Percentiles rank a stretch among this genome's conserved stretches.
Conservation (phyloP, 2,329 filamentous ascomycete genomes). For the Fusarium mundagurra region DNA sequence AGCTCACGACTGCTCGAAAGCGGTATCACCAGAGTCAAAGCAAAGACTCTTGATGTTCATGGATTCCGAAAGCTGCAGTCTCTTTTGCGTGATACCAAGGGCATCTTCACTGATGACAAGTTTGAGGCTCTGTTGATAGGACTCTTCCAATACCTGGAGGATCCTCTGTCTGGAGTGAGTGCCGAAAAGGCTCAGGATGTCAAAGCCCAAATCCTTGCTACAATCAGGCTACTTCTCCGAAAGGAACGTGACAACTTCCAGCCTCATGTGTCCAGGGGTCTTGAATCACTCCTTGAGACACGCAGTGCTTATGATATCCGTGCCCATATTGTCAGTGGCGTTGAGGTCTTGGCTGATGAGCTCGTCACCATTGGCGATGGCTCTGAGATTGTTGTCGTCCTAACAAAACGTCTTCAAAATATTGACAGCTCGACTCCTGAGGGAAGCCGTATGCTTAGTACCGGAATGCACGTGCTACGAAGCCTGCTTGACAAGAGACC, state of each 20-base stretch:
- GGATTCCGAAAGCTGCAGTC: slow-evolving; percentile 83
- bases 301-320: slow-evolving; percentile 73
- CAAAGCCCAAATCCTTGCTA: slow-evolving; percentile 78
- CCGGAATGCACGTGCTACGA: slow-evolving; percentile 71
- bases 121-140: slow-evolving; percentile 75
- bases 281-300: slow-evolving; percentile 73
- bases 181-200: slow-evolving; percentile 76
- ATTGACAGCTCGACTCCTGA: slow-evolving; percentile 54
- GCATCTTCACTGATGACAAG: slow-evolving; percentile 71
- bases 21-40: slow-evolving; percentile 77
- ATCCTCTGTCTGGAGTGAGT: slow-evolving; percentile 62
- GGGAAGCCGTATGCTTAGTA: slow-evolving; percentile 65
- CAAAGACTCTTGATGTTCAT: slow-evolving; percentile 79
- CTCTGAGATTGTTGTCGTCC: slow-evolving; percentile 65
- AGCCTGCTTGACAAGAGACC: slow-evolving; percentile 64
- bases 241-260: slow-evolving; percentile 73
- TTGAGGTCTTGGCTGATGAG: slow-evolving; percentile 78
- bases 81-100: slow-evolving; percentile 73
- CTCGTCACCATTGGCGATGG: slow-evolving; percentile 73
- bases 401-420: slow-evolving; percentile 58
- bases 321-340: slow-evolving; percentile 76
- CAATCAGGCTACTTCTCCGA: slow-evolving; percentile 77
- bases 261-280: slow-evolving; percentile 72
- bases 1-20: slow-evolving; percentile 74
- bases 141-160: slow-evolving; percentile 77